Conservation (phyloP, 257 asterid genomes). For the Striga asiatica region DNA sequence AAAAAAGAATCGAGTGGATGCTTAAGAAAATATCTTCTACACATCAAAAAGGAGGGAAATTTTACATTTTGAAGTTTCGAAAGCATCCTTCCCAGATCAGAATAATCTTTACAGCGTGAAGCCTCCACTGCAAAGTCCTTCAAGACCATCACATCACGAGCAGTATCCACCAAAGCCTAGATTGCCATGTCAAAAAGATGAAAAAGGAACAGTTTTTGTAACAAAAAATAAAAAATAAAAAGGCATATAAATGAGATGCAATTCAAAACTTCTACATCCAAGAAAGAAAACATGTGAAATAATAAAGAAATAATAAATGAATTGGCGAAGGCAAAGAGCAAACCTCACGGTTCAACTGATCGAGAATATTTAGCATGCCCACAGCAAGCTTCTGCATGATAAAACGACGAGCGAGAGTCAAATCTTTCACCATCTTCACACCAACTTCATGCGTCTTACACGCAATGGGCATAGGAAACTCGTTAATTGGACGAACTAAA, state of each 20-base stretch:
- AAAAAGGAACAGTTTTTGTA: neutral
- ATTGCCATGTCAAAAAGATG: constrained; percentile 21
- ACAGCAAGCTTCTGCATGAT: constrained; percentile 92
- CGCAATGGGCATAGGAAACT: constrained; percentile 75
- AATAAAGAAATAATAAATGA: constrained; percentile 9
- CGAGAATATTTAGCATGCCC: constrained; percentile 68
- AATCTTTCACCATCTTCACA: constrained; percentile 63
- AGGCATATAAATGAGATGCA: neutral
- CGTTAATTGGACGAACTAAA: constrained; percentile 74
- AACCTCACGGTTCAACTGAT: constrained; percentile 80
- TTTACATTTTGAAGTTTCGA: constrained; percentile 76
- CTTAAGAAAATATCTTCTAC: neutral
- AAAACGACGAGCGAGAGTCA: constrained; percentile 75
- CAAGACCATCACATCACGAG: constrained; percentile 66
- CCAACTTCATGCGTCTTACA: constrained; percentile 75
- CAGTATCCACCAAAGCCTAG: constrained; percentile 73
- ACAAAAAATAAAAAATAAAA: neutral
- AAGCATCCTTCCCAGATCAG: constrained; percentile 88
- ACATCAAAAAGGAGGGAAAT: constrained; percentile 18
- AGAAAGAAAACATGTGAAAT: too few relatives aligned
- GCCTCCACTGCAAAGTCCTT: constrained; percentile 89
- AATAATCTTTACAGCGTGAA: constrained; percentile 70
- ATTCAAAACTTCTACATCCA: neutral
- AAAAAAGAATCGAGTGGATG: neutral
- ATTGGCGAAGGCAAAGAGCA: constrained; percentile 21